Base-by-base conservation (phyloP, 2,329 filamentous ascomycete genomes). In the Penicillium sp. region DNA sequence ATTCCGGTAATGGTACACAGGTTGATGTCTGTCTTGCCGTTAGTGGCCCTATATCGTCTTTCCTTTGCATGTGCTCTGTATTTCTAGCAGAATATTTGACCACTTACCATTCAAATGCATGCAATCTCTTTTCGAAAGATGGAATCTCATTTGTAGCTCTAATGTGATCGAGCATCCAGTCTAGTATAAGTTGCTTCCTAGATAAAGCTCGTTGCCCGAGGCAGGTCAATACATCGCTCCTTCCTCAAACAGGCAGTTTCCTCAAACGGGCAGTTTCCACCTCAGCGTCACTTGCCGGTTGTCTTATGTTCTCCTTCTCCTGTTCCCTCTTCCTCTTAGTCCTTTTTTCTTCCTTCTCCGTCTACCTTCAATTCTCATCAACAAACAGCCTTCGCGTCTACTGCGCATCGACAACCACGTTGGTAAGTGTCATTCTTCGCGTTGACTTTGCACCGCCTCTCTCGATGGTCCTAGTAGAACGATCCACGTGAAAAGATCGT, bases 1-100 rank as follows among this genome's bases (percentile, higher is more conserved):
- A 52, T 80, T 80, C 64, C 73, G 73, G 57, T 72, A 64, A 61
- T 55, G 33, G 28, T 47, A 13, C 7, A 15, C 28, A 34, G 22
- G 17, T 29, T 45, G 24, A 37, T 39, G 15, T 8, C 17, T 19
- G 29, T 26, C 26, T 31, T 47, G 37, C 41, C 19, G 34, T 31
- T 40, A 43, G 39, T 31, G 32, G 21, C 9, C 10, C 6, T 35
- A 9, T 31, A 21, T 19, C 7, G 12, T 26, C 10, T 5, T 21
- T 9, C 3, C 21, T 45, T 31, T 26, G 31, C 28, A 12, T 42
- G 37, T 31, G 28, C 48, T 46, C n/a, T 51, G 48, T 47, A 51
- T 41, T 28, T 51, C n/a, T 42, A 47, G 38, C 37, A 29, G 43
- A 37, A 45, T 42, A 35, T 28, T 28, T 32, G 34, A 22, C 33